Base-by-base conservation (phyloP, 306 rosid genomes). In the Cicer bijugum region DNA sequence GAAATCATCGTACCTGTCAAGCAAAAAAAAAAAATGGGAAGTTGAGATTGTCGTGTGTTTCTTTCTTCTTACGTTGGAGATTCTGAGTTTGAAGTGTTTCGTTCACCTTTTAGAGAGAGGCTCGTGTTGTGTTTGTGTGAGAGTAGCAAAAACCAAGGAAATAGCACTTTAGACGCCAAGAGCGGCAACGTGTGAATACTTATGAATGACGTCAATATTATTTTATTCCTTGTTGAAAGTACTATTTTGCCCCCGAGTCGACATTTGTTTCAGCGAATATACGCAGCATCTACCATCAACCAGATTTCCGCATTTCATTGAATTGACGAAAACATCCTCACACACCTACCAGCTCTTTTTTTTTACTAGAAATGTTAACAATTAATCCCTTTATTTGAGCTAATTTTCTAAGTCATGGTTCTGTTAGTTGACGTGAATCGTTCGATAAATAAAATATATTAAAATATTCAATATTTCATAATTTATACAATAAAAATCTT, bases 281-380 rank as follows among this genome's bases (percentile, higher is more conserved):
- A 8, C 15, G 12, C 5, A 9, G 1, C 1, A 9, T 33, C 2
- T 0, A 7, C 1, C 0, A 6, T 10, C 45, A 14, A 47, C 59
- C 11, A 3, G 0, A 6, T 2, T 1, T 42, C 74, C 75, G 15
- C 9, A 12, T 0, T 0, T n/a, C 4, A 2, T 0, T n/a, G 11
- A 76, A 69, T 60, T 81, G 83, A 81, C 92, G 51, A 72, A 19
- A 51, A 48, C 28, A 56, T 58, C 72, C 71, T 16, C 65, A 4
- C 6, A 19, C 60, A 9, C 35, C 12, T 16, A 16, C 7, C 11
- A 5, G 9, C 4, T 2, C 1, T 3, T 4, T 8, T 16, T 17
- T 8, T 7, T 4, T 28, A 28, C 0, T 28, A 28, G 5, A 28
- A 28, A 28, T 28, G 1, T 4, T 3, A 28, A 28, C 35, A 28